phyloP scores from a whole-genome alignment of 805 yeast genomes.

The Candida anglica region DNA sequence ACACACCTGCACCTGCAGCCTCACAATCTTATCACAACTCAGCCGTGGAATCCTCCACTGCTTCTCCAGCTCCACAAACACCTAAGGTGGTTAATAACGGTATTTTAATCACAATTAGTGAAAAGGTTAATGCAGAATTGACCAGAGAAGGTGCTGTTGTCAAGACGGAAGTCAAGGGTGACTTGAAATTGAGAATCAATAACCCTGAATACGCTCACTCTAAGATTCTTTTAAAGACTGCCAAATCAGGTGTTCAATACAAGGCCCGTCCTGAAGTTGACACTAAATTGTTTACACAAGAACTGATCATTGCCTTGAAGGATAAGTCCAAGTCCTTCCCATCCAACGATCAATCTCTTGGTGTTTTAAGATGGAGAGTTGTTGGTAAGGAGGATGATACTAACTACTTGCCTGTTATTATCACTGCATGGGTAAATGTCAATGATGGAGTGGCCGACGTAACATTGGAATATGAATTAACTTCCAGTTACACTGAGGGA shows the following conservation, averaged over 20 bases:
- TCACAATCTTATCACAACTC: conserved; percentile 12
- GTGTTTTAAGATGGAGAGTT: conserved; percentile 91
- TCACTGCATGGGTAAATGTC: conserved; percentile 82
- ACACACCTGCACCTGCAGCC: conserved; percentile 9
- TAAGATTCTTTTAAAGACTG: conserved; percentile 52
- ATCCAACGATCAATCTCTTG: conserved; percentile 82
- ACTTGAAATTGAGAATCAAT: conserved; percentile 81
- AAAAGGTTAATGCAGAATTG: conserved; percentile 72
- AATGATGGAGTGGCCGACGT: conserved; percentile 62
- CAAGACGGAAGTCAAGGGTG: conserved; percentile 83
- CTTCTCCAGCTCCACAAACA: conserved; percentile 20
- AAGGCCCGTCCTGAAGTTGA: conserved; percentile 98
- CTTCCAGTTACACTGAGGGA: conserved; percentile 30
- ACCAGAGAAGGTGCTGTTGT: conserved; percentile 75
- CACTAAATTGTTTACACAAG: conserved; percentile 57
- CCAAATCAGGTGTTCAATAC: conserved; percentile 57
- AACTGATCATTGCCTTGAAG: conserved; percentile 64
- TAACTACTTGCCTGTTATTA: conserved; percentile 57
- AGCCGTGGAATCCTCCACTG: conserved; percentile 8
- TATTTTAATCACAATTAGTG: conserved; percentile 71
- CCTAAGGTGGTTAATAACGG: conserved; percentile 59
- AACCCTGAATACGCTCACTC: conserved; percentile 67
- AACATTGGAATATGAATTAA: conserved; percentile 85
- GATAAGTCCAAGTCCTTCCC: conserved; percentile 84
- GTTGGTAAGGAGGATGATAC: conserved; percentile 59